Conservation (phyloP, 2,329 filamentous ascomycete species). For the Scolecobasidium constrictum region DNA sequence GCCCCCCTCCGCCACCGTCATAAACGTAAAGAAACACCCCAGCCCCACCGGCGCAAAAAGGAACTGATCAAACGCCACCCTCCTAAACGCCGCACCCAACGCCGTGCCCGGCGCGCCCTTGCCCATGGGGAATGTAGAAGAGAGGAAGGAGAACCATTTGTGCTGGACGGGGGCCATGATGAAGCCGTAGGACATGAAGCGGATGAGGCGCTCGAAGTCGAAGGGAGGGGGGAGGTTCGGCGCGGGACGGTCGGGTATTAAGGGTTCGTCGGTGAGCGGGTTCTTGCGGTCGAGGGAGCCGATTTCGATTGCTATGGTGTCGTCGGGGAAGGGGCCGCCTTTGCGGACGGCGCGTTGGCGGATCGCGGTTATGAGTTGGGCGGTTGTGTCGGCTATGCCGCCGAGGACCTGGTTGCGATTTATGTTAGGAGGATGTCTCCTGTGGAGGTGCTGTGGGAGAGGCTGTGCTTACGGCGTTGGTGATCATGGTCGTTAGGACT, state of each 20-base stretch:
- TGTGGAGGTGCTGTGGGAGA: neutral
- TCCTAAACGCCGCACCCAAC: conserved; percentile 61
- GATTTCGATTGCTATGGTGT: conserved; percentile 75
- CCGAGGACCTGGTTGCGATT: conserved; percentile 59
- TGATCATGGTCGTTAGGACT: conserved; percentile 98
- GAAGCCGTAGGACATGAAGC: conserved; percentile 97
- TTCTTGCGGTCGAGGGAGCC: conserved; percentile 78
- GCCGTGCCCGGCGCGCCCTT: conserved; percentile 56
- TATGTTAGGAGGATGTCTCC: neutral
- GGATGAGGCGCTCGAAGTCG: conserved; percentile 85
- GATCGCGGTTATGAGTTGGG: conserved; percentile 81
- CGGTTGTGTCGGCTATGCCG: conserved; percentile 92
- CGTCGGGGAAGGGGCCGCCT: conserved; percentile 45
- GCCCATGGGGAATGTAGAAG: conserved; percentile 70
- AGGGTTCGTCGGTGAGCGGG: conserved; percentile 51
- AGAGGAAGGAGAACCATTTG: conserved; percentile 87
- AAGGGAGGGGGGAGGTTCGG: conserved; percentile 66
- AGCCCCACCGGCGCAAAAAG: conserved; percentile 87
- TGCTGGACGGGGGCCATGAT: conserved; percentile 92
- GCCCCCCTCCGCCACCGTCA: conserved; percentile 95
- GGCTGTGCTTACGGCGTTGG: conserved; percentile 62
- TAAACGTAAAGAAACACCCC: conserved; percentile 82
- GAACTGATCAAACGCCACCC: conserved; percentile 85
- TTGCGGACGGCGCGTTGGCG: conserved; percentile 57
- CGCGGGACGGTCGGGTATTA: conserved; percentile 53